Evolutionary conservation across 805 yeast genomes (phyloP), one percentile per base, ranked within the genome.

Genomic region (Clavispora santaluciae): DNA sequence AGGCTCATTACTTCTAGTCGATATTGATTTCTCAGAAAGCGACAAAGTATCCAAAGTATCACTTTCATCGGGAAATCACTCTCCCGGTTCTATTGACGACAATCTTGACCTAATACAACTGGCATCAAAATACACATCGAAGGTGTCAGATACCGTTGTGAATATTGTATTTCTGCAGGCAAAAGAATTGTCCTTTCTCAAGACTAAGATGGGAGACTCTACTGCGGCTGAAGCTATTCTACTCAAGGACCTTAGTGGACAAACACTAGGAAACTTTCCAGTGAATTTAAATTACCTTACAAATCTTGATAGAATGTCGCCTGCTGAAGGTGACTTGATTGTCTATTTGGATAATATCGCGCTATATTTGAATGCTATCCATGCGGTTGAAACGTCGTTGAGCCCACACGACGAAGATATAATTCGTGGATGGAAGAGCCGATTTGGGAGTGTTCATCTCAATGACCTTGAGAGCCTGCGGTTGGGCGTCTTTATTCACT

Each of bases 1-100:
- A 1, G 73, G 73, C 8, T 57, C 69, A 2, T 54, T 61, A 15
- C 62, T 68, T 6, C 56, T 69, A 23, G 54, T 69, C 16, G 75
- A 69, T 41, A 57, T 69, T 22, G 75, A 69, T 40, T 66, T 64
- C 38, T 37, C 50, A 2, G 60, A 51, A 25, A 61, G 57, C 38
- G 45, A 31, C 6, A 46, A 37, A 5, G 59, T 66, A 6, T 44
- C 59, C 8, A 45, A 60, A 20, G 63, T 68, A 11, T 53, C 64
- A 6, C 53, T 68, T 31, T 68, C 73, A 0, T 63, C 63, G 58
- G 72, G 66, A 1, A 60, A 54, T 35, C 65, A 58, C 22, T 16
- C 24, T 3, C 21, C 33, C 10, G 24, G 37, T 6, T n/a, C 18
- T 4, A n/a, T 9, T 8, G 24, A 18, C 8, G 18, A n/a, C 18